Evolutionary conservation across 1,284 basidiomycete species (phyloP), one percentile per base, ranked within the genome.

Genomic region (Tilletia indica): DNA sequence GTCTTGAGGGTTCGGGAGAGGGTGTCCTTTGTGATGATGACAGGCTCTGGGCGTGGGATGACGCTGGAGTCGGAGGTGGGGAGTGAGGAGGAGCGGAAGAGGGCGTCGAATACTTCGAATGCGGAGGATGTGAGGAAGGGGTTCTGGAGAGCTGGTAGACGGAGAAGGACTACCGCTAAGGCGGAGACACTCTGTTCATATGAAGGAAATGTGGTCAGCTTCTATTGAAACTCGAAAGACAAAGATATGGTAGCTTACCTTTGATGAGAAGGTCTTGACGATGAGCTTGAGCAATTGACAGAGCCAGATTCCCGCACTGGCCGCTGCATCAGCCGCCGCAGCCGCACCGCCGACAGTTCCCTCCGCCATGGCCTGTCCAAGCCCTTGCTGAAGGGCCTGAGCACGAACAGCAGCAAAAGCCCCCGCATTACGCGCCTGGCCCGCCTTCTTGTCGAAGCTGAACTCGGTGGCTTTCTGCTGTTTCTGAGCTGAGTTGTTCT

Each of bases 401-500:
- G 61, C 31, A 21, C 80, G 75, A 11, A 74, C 73, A 0, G 78
- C 81, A 4, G 80, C 82, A 19, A 80, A 79, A 19, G 76, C 74
- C 21, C 69, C 73, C 16, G 79, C 78, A 36, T 80, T 73, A 71
- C 76, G 77, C n/a, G 82, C 82, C 31, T 75, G 74, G 12, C 82
- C 82, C 9, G 71, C 72, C 70, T 80, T 78, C 64, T 78, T 77
- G 72, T 83, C 82, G 70, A 77, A 83, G 36, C 14, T 38, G 61
- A 64, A 64, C 34, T 75, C 75, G 38, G 81, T 82, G 49, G 87
- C 87, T 51, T 58, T 58, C 56, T 89, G 51, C 51, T 54, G 51
- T 54, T 54, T 38, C n/a, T 64, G 61, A 4, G 61, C 61, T 4
- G 31, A 88, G n/a, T 87, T 86, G 78, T 89, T 87, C 85, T 90